phyloP scores from a whole-genome alignment of 345 rosid species.

The Gossypium anomalum region DNA sequence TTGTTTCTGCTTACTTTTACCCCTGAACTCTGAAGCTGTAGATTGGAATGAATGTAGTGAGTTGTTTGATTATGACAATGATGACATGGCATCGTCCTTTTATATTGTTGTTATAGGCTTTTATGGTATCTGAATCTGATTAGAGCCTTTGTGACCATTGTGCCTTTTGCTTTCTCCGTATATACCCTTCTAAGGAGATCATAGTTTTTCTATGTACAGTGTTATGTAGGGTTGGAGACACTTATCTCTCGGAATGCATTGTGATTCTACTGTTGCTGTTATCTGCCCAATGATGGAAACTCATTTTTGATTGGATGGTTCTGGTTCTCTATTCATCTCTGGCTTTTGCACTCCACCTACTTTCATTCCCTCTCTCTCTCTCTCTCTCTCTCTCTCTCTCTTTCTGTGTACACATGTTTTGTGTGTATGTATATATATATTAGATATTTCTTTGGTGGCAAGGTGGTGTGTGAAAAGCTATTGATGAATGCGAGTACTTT shows the following conservation, averaged over 20 bases:
- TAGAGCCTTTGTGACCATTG: neutral
- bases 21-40: neutral
- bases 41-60: neutral
- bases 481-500: neutral
- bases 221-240: neutral
- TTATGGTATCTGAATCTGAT: neutral
- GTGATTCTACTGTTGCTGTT: too few relatives aligned
- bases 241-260: neutral
- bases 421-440: neutral
- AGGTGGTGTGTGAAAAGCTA: constrained; percentile 14
- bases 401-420: too few relatives aligned
- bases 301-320: constrained; percentile 10
- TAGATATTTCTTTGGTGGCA: neutral
- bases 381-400: neutral
- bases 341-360: neutral
- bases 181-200: neutral
- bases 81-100: too few relatives aligned
- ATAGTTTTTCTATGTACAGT: neutral
- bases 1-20: too few relatives aligned
- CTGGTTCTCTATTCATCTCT: constrained; percentile 4
- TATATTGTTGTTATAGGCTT: neutral
- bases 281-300: constrained; percentile 21
- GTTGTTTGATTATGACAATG: neutral
- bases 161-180: neutral
- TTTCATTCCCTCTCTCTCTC: neutral